These are phyloP conservation scores for Suillus alpinus DNA, from an alignment of 768 basidiomycete genomes.

Conservation along the genomic window DNA sequence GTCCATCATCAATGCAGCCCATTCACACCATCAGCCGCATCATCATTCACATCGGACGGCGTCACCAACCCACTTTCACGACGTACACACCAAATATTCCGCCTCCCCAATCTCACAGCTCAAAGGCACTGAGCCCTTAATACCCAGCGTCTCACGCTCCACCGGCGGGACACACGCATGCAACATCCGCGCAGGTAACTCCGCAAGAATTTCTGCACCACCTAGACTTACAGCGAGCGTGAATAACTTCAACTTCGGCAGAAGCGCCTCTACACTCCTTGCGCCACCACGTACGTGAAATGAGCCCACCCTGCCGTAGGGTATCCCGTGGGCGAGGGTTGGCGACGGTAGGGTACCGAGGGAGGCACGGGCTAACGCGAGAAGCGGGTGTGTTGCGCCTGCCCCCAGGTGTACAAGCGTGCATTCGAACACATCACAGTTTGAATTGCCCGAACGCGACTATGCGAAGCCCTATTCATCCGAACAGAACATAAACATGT, in stretches of 20 bases:
- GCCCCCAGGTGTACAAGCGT: too few relatives aligned
- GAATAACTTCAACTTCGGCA: slow-evolving; percentile 65
- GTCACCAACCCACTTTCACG: slow-evolving; percentile 6
- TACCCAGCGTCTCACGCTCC: slow-evolving; percentile 69
- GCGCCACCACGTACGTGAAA: slow-evolving; percentile 57
- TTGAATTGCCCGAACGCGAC: too few relatives aligned
- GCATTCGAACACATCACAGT: too few relatives aligned
- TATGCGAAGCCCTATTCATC: too few relatives aligned
- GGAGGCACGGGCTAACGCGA: slow-evolving; percentile 60
- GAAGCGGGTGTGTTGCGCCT: slow-evolving; percentile 64
- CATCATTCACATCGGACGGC: not conserved
- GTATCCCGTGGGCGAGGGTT: slow-evolving; percentile 29
- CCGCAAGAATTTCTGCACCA: slow-evolving; percentile 89
- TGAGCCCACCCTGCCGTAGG: slow-evolving; percentile 87
- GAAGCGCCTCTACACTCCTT: slow-evolving; percentile 60
- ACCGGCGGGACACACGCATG: slow-evolving; percentile 73
- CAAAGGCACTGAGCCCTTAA: slow-evolving; percentile 75
- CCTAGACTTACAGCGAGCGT: slow-evolving; percentile 87
- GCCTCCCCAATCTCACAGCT: slow-evolving; percentile 88
- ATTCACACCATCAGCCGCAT: not conserved
- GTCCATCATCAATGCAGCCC: not conserved
- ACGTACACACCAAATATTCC: slow-evolving; percentile 72
- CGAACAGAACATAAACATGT: too few relatives aligned
- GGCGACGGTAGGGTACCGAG: slow-evolving; percentile 43
- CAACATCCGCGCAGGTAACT: slow-evolving; percentile 87